Conservation (phyloP, 1,139 yeast genomes). For the Debaryomyces psychrophilus region DNA sequence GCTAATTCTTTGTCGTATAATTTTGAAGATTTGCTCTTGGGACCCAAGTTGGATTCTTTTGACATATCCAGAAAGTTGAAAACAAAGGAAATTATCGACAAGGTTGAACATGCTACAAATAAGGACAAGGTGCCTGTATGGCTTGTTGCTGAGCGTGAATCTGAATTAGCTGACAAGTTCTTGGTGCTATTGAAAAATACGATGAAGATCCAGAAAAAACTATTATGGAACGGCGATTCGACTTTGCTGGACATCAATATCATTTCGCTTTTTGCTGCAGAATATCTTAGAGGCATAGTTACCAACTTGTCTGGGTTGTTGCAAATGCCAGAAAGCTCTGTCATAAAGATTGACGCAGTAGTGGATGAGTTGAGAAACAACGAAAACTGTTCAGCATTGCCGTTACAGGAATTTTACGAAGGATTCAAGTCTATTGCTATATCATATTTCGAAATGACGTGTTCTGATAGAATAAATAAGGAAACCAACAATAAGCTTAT, state of each 20-base stretch:
- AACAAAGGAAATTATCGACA: conserved; percentile 10
- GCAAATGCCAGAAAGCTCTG: conserved; percentile 7
- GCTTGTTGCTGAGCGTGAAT: conserved; percentile 13
- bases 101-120: background rate
- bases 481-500: conserved; percentile 16
- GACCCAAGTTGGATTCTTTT: conserved; percentile 19
- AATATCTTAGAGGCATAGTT: conserved; percentile 10
- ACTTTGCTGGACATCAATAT: conserved; percentile 2
- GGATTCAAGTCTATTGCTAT: conserved; percentile 10
- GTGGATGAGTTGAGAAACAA: conserved; percentile 9
- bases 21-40: conserved; percentile 20
- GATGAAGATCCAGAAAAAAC: conserved; percentile 10
- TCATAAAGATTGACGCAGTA: conserved; percentile 8
- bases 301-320: conserved; percentile 8
- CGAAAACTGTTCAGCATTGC: background rate
- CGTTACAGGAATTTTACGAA: conserved; percentile 10
- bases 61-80: conserved; percentile 12
- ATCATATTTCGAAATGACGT: conserved; percentile 9
- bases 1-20: conserved; percentile 13
- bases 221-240: conserved; percentile 5
- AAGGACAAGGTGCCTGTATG: conserved; percentile 2
- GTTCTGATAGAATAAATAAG: conserved; percentile 3
- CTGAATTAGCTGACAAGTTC: conserved; percentile 21
- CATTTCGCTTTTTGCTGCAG: conserved; percentile 7
- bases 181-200: conserved; percentile 21